Conservation (phyloP, 345 rosid genomes). For the Bruguiera sexangula region DNA sequence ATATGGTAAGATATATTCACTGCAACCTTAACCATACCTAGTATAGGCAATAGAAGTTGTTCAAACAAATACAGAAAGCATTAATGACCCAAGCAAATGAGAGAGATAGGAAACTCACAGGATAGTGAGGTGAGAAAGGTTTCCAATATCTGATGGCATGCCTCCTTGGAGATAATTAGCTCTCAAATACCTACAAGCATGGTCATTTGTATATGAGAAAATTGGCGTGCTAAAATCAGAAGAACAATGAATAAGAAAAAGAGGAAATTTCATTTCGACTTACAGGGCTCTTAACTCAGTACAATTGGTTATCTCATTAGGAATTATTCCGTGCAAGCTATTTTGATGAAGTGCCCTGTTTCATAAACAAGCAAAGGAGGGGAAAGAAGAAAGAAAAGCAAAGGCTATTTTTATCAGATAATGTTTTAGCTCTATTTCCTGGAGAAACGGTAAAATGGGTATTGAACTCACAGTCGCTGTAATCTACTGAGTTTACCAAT, state of each 20-base stretch:
- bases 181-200: slow-evolving; percentile 63
- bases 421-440: not conserved
- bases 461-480: slow-evolving; percentile 78
- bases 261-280: slow-evolving; percentile 26
- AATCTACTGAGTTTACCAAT: slow-evolving; percentile 73
- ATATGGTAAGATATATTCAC: not conserved
- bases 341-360: slow-evolving; percentile 90
- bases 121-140: slow-evolving; percentile 68
- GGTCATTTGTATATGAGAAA: not conserved
- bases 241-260: not conserved
- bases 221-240: not conserved
- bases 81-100: not conserved
- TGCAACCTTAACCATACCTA: not conserved
- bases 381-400: not conserved
- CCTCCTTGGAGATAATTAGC: slow-evolving; percentile 92
- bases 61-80: not conserved
- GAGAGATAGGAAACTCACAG: slow-evolving; percentile 42
- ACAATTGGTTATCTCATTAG: slow-evolving; percentile 72
- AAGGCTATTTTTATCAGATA: not conserved
- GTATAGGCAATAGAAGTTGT: not conserved
- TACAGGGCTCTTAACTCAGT: slow-evolving; percentile 87
- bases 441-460: slow-evolving; percentile 3
- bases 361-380: not conserved
- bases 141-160: slow-evolving; percentile 76
- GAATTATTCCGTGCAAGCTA: slow-evolving; percentile 79